Evolutionary conservation across 179 eudicot species (phyloP).

Genomic region (Beta corolliflora): DNA sequence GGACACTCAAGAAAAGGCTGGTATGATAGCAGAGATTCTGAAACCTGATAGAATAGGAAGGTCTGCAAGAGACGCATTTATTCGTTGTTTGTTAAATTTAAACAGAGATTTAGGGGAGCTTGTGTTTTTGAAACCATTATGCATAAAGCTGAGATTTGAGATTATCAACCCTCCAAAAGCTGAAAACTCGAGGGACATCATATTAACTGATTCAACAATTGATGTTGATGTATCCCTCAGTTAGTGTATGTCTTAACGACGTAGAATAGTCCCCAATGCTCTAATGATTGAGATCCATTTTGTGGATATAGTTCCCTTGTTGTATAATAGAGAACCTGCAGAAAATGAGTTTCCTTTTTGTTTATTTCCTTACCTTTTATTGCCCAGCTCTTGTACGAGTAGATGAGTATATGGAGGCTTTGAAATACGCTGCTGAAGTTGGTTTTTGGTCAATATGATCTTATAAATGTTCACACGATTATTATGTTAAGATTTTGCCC

Average conservation of each 20-base stretch:
- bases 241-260: constrained; percentile 3
- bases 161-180: constrained; percentile 68
- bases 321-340: too few relatives aligned
- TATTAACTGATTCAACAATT: constrained; percentile 63
- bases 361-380: too few relatives aligned
- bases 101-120: constrained; percentile 56
- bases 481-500: background rate
- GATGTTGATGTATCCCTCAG: constrained; percentile 61
- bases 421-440: background rate
- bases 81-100: constrained; percentile 45
- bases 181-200: constrained; percentile 50
- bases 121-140: constrained; percentile 62
- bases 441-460: background rate
- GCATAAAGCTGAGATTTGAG: constrained; percentile 58
- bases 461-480: background rate
- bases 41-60: constrained; percentile 33
- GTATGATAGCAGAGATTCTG: constrained; percentile 54
- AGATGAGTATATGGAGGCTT: background rate
- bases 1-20: constrained; percentile 47
- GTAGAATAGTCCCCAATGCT: background rate
- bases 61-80: constrained; percentile 35
- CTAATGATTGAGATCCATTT: background rate
- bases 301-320: background rate
- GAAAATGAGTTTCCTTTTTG: too few relatives aligned
- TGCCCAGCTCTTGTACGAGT: too few relatives aligned